Evolutionary conservation across 2,329 filamentous ascomycete genomes (phyloP).

Genomic region (Aschersonia sp.): DNA sequence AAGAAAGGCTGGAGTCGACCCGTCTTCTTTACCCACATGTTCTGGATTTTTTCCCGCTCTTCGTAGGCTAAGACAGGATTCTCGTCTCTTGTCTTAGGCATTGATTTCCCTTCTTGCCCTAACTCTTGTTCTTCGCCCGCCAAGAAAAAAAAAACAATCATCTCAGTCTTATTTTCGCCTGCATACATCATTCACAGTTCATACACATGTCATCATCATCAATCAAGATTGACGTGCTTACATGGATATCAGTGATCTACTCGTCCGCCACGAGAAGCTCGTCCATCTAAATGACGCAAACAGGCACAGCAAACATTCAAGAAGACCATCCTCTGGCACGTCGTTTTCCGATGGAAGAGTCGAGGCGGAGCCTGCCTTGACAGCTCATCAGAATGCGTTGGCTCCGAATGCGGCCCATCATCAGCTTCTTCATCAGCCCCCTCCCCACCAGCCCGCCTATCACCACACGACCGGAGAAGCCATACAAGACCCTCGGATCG

Average conservation of each 20-base stretch:
- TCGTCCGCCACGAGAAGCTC: constrained; percentile 50
- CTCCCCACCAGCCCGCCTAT: constrained; percentile 16
- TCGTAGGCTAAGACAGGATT: not conserved
- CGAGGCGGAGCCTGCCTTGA: constrained; percentile 28
- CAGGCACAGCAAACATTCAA: constrained; percentile 35
- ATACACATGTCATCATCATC: too few species aligned
- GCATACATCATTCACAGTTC: too few species aligned
- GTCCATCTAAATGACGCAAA: constrained; percentile 47
- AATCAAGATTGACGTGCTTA: constrained; percentile 21
- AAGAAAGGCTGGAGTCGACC: not conserved
- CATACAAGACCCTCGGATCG: constrained; percentile 30
- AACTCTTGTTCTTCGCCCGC: too few species aligned
- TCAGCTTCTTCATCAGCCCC: constrained; percentile 1
- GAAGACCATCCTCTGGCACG: constrained; percentile 36
- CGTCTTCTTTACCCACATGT: not conserved
- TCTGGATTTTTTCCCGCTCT: not conserved
- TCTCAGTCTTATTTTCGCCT: too few species aligned
- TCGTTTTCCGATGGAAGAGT: constrained; percentile 32
- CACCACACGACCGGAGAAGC: constrained; percentile 24
- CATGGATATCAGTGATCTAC: constrained; percentile 50
- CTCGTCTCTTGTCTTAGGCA: not conserved
- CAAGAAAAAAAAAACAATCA: too few species aligned
- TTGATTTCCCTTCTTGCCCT: too few species aligned
- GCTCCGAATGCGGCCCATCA: constrained; percentile 1
- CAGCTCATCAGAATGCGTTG: constrained; percentile 15